phyloP scores from a whole-genome alignment of 192 early-diverging fungal species.

The Coemansia sp. region DNA sequence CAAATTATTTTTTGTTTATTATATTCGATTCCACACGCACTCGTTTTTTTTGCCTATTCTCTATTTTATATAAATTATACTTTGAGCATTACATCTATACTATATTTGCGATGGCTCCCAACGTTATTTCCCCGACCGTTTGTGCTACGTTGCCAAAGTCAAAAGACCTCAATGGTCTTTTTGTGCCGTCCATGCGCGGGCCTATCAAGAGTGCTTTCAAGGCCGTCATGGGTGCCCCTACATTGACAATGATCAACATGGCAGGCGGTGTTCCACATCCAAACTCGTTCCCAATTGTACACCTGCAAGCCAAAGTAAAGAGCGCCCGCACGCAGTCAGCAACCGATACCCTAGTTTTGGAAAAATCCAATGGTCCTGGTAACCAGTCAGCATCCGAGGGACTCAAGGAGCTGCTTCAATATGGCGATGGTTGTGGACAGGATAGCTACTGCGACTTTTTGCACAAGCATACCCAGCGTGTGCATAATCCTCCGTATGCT shows the following conservation, averaged over 20 bases:
- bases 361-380: too few relatives aligned
- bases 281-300: slow-evolving; percentile 59
- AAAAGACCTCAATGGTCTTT: slow-evolving; percentile 33
- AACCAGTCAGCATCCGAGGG: slow-evolving; percentile 29
- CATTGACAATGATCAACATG: slow-evolving; percentile 59
- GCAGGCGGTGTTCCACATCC: slow-evolving; percentile 68
- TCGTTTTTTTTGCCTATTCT: too few relatives aligned
- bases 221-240: slow-evolving; percentile 46
- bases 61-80: too few relatives aligned
- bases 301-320: slow-evolving; percentile 54
- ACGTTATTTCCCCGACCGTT: too few relatives aligned
- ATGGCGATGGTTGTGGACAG: slow-evolving; percentile 55
- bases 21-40: too few relatives aligned
- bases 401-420: slow-evolving; percentile 55
- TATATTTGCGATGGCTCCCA: too few relatives aligned
- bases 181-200: slow-evolving; percentile 34
- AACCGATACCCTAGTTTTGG: slow-evolving; percentile 30
- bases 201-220: slow-evolving; percentile 47
- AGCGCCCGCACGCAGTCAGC: slow-evolving; percentile 12
- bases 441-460: slow-evolving; percentile 52
- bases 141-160: slow-evolving; percentile 20
- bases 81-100: too few relatives aligned
- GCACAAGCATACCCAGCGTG: slow-evolving; percentile 42
- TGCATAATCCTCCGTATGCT: slow-evolving; percentile 52
- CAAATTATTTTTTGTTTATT: too few relatives aligned